Evolutionary conservation across 1,284 basidiomycete species (phyloP).

Genomic region (Melampsora americana): DNA sequence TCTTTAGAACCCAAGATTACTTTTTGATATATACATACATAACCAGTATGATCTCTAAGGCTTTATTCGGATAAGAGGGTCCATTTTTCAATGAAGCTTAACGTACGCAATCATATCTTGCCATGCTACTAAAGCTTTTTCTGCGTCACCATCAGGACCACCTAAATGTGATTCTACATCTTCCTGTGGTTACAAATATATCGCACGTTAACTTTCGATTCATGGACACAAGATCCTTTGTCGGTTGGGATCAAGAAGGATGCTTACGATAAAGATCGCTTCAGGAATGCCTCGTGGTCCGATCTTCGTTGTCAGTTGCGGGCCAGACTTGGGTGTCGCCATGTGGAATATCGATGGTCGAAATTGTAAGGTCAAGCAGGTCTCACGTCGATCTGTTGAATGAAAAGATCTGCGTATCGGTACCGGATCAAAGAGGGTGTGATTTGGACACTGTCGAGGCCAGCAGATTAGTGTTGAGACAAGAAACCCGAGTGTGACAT

Average conservation of each 20-base stretch:
- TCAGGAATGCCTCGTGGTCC: constrained; percentile 31
- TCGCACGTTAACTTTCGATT: neutral
- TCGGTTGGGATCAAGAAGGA: neutral
- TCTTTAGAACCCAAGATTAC: neutral
- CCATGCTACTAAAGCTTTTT: constrained; percentile 73
- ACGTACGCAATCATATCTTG: constrained; percentile 86
- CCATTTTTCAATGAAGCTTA: neutral
- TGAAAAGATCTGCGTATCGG: no score
- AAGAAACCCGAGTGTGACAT: no score
- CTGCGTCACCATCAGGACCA: constrained; percentile 72
- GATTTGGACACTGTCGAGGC: no score
- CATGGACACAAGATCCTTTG: neutral
- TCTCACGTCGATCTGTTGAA: no score
- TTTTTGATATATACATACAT: neutral
- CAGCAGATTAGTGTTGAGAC: no score
- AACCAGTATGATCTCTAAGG: neutral
- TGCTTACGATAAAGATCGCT: constrained; percentile 35
- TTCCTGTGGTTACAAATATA: constrained; percentile 57
- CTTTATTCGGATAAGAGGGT: no score
- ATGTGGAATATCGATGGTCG: no score
- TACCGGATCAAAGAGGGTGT: no score
- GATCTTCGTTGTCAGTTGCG: neutral
- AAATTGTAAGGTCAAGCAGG: no score
- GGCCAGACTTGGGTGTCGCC: no score
- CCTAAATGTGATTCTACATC: constrained; percentile 85